These are phyloP conservation scores for Termitomyces sp. DNA, from an alignment of 768 basidiomycete genomes.

Conservation along the genomic window DNA sequence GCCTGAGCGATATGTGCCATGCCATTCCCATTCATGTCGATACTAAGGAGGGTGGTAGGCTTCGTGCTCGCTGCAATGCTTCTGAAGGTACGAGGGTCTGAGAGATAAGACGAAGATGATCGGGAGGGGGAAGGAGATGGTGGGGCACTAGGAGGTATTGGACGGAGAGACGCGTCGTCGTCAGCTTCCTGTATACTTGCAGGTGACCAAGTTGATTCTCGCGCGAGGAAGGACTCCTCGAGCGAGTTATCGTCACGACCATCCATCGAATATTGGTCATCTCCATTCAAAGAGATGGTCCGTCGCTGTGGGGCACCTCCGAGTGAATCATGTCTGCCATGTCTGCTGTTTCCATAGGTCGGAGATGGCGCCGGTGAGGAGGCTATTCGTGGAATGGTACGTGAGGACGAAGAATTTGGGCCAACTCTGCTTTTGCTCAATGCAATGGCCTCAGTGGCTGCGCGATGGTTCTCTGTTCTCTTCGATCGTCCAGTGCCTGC, in stretches of 20 bases:
- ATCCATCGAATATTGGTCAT: slow-evolving; percentile 42
- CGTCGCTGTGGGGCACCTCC: slow-evolving; percentile 39
- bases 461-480: slow-evolving; percentile 40
- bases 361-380: slow-evolving; percentile 43
- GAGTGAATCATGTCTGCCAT: slow-evolving; percentile 31
- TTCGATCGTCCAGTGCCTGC: slow-evolving; percentile 64
- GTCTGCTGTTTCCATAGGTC: slow-evolving; percentile 24
- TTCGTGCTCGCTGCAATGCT: slow-evolving; percentile 89
- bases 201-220: slow-evolving; percentile 80
- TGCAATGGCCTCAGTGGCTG: slow-evolving; percentile 26
- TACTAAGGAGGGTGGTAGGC: slow-evolving; percentile 90
- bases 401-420: slow-evolving; percentile 25
- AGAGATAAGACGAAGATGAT: slow-evolving; percentile 82
- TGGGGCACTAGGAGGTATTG: slow-evolving; percentile 84
- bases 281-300: slow-evolving; percentile 66
- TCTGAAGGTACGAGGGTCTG: slow-evolving; percentile 77
- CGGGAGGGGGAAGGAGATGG: slow-evolving; percentile 85
- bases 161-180: slow-evolving; percentile 91
- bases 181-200: slow-evolving; percentile 80
- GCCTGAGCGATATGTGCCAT: slow-evolving; percentile 93
- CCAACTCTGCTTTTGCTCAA: slow-evolving; percentile 33
- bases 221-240: slow-evolving; percentile 58
- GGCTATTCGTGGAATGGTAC: slow-evolving; percentile 38
- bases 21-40: slow-evolving; percentile 77
- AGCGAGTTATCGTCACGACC: slow-evolving; percentile 49